Base-by-base conservation (phyloP, 176 grass and related monocot genomes). In the Zoysia pacifica region DNA sequence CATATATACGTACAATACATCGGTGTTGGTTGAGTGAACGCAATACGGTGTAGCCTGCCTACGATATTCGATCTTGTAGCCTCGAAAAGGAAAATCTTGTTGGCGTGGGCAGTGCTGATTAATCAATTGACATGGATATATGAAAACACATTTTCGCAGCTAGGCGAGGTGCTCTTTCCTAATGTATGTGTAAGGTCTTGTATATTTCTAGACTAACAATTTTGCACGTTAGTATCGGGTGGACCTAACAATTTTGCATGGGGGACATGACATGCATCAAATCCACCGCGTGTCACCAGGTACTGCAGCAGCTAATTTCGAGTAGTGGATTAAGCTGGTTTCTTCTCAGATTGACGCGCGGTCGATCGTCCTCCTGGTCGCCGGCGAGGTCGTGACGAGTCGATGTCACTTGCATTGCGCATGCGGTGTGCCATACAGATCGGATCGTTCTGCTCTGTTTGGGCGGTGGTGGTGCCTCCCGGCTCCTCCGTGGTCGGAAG, bases 211-310 rank as follows among this genome's bases (percentile, higher is more conserved):
- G 28, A 28, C 28, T 28, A 28, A 28, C 28, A 28, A 28, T 28
- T 28, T 28, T 65, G 11, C 62, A 40, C 37, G 6, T 40, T 37
- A 40, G 6, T 13, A 39, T 0, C 13, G 44, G 5, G 67, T 69
- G 67, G 67, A 48, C n/a, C 67, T 69, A 48, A 28, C 9, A 69
- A 48, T 69, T 69, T 69, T 48, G 67, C 45, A 11, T 20, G 65
- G 7, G 65, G n/a, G 14, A 67, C 65, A 37, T 67, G 16, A 47
- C 6, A 67, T 63, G 10, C 11, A 37, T 13, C 9, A 3, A 9
- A 1, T 2, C 53, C 15, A 28, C 28, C 28, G 28, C 28, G 28
- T 28, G 28, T 28, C 28, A 28, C 28, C 28, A 28, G 28, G 28
- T 28, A 4, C 45, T 47, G 45, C 7, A 19, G 55, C 5, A 20